Evolutionary conservation across 2,329 filamentous ascomycete genomes (phyloP).

Genomic region (Penicillium palitans): DNA sequence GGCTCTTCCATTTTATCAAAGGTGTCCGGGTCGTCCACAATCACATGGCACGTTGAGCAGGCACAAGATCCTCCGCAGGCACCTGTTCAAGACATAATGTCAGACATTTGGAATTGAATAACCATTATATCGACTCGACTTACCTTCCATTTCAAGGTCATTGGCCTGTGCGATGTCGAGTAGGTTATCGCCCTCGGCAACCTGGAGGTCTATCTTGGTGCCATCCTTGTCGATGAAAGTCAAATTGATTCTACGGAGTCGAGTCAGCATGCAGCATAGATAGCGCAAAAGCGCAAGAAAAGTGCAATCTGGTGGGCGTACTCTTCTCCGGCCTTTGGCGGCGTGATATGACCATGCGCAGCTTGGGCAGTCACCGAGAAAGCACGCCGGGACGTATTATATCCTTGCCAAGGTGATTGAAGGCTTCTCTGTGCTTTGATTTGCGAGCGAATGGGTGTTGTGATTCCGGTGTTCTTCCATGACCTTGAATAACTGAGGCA

Average conservation of each 20-base stretch:
- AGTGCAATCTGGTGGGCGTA: conserved; percentile 48
- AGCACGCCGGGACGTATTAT: conserved; percentile 41
- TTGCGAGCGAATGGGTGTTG: conserved; percentile 15
- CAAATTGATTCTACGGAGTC: conserved; percentile 67
- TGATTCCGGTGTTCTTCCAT: conserved; percentile 20
- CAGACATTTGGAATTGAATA: not conserved
- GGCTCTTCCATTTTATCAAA: conserved; percentile 78
- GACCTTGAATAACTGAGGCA: conserved; percentile 28
- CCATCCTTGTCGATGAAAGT: conserved; percentile 94
- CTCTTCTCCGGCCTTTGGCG: conserved; percentile 91
- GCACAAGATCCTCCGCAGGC: conserved; percentile 93
- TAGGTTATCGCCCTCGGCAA: conserved; percentile 84
- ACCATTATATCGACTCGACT: conserved; percentile 16
- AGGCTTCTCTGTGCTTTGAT: conserved; percentile 15
- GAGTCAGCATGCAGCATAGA: conserved; percentile 7
- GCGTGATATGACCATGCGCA: conserved; percentile 75
- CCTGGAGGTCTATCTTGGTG: conserved; percentile 71
- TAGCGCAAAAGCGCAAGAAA: conserved; percentile 1
- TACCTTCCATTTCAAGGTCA: conserved; percentile 95
- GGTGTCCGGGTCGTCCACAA: conserved; percentile 70
- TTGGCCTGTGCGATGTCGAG: conserved; percentile 92
- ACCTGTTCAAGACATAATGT: conserved; percentile 47
- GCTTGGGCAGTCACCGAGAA: conserved; percentile 66
- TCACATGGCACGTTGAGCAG: conserved; percentile 90
- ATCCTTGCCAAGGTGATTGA: conserved; percentile 21